Conservation (phyloP, 371 early-diverging fungal genomes). For the Gilbertella persicaria region DNA sequence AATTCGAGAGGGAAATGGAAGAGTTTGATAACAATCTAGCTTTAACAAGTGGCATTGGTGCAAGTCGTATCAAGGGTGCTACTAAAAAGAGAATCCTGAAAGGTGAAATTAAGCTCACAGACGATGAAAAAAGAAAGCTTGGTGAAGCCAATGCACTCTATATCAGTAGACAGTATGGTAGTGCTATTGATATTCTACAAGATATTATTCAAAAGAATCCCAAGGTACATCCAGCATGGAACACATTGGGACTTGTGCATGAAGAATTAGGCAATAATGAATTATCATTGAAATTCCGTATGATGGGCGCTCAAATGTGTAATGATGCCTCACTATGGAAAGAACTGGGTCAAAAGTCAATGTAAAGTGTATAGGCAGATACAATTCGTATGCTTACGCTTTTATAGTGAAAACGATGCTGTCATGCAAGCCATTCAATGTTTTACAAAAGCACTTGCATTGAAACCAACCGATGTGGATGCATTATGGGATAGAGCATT, state of each 20-base stretch:
- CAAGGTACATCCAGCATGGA: constrained; percentile 80
- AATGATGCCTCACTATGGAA: constrained; percentile 85
- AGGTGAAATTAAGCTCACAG: constrained; percentile 41
- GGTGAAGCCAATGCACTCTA: constrained; percentile 79
- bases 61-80: constrained; percentile 12
- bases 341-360: constrained; percentile 73
- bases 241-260: constrained; percentile 86
- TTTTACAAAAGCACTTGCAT: constrained; percentile 63
- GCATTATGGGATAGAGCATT: constrained; percentile 73
- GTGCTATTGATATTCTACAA: constrained; percentile 71
- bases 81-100: constrained; percentile 16
- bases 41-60: constrained; percentile 36
- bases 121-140: constrained; percentile 59
- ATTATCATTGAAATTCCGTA: constrained; percentile 77
- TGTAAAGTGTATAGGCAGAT: constrained; percentile 42
- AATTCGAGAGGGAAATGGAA: constrained; percentile 35
- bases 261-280: constrained; percentile 81
- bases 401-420: constrained; percentile 62
- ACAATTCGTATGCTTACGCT: background rate
- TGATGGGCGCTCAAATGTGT: constrained; percentile 91
- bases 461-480: constrained; percentile 68
- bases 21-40: constrained; percentile 44
- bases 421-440: constrained; percentile 84
- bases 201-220: constrained; percentile 75
- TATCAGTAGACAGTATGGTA: constrained; percentile 62